Evolutionary conservation across 2,329 filamentous ascomycete species (phyloP).

Genomic region (Stachybotrys echinatus): DNA sequence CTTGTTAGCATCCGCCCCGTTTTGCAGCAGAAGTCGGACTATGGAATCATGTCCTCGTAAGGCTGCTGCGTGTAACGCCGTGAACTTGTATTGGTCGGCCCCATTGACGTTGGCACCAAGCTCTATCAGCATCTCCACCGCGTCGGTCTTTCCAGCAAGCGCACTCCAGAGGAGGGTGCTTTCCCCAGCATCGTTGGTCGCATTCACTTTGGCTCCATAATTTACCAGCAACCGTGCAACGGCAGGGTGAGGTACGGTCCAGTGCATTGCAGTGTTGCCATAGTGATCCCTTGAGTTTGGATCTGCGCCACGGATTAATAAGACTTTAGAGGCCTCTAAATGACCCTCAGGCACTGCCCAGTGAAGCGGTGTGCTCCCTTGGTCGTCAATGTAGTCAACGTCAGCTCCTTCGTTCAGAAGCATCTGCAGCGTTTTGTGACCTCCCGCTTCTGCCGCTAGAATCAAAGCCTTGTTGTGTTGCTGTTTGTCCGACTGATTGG

Average conservation of each 20-base stretch:
- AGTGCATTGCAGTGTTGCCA: conserved; percentile 9
- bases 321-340: background rate
- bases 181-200: conserved; percentile 3
- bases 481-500: conserved; percentile 1
- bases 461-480: conserved; percentile 7
- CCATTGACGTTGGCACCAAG: conserved; percentile 4
- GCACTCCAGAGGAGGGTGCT: conserved; percentile 7
- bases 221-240: conserved; percentile 6
- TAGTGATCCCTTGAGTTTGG: conserved; percentile 6
- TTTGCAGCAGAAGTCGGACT: conserved; percentile 1
- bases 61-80: conserved; percentile 8
- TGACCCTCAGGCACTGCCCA: conserved; percentile 9
- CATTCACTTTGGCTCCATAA: conserved; percentile 4
- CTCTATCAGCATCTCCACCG: conserved; percentile 2
- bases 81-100: conserved; percentile 2
- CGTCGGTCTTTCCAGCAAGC: conserved; percentile 1
- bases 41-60: conserved; percentile 4
- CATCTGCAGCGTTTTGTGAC: conserved; percentile 4
- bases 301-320: conserved; percentile 2
- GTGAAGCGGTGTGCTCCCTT: conserved; percentile 8
- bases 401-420: conserved; percentile 3
- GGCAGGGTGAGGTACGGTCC: conserved; percentile 4
- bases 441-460: conserved; percentile 8
- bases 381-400: conserved; percentile 6
- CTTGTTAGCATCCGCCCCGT: conserved; percentile 3